Evolutionary conservation across 768 basidiomycete genomes (phyloP).

Genomic region (Lyophyllum decastes): DNA sequence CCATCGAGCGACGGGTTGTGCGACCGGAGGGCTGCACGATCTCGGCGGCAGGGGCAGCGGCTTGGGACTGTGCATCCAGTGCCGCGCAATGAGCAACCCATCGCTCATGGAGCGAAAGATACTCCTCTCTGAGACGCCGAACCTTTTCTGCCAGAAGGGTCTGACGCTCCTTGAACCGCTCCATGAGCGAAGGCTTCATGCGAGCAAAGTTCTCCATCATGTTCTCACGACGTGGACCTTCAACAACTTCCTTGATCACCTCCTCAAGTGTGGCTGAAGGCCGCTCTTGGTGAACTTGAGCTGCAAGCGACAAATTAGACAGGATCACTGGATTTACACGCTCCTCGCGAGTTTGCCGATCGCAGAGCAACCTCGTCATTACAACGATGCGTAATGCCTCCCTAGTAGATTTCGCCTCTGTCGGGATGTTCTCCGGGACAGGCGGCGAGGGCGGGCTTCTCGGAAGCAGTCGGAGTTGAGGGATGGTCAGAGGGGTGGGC

Average conservation of each 20-base stretch:
- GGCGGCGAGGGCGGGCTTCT: conserved; percentile 7
- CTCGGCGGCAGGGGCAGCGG: conserved; percentile 40
- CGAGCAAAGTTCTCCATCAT: conserved; percentile 38
- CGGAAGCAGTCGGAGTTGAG: conserved; percentile 3
- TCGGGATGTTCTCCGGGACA: conserved; percentile 36
- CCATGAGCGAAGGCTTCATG: conserved; percentile 50
- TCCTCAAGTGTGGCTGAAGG: conserved; percentile 37
- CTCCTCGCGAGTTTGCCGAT: conserved; percentile 63
- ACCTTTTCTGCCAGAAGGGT: conserved; percentile 54
- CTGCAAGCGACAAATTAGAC: conserved; percentile 53
- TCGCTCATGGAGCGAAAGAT: conserved; percentile 63
- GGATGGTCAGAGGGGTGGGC: conserved; percentile 11
- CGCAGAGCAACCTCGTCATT: conserved; percentile 58
- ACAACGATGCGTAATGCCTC: conserved; percentile 68
- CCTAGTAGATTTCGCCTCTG: conserved; percentile 44
- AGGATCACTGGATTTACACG: conserved; percentile 63
- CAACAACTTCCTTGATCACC: conserved; percentile 49
- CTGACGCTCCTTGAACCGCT: conserved; percentile 57
- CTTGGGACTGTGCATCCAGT: conserved; percentile 62
- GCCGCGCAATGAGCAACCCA: conserved; percentile 74
- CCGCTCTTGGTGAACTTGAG: conserved; percentile 27
- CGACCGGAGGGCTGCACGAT: conserved; percentile 44
- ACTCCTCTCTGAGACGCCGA: conserved; percentile 60
- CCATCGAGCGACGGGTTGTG: conserved; percentile 74
- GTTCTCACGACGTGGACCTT: conserved; percentile 32